Base-by-base conservation (phyloP, 1,139 yeast species). In the Scheffersomyces parashehatae region DNA sequence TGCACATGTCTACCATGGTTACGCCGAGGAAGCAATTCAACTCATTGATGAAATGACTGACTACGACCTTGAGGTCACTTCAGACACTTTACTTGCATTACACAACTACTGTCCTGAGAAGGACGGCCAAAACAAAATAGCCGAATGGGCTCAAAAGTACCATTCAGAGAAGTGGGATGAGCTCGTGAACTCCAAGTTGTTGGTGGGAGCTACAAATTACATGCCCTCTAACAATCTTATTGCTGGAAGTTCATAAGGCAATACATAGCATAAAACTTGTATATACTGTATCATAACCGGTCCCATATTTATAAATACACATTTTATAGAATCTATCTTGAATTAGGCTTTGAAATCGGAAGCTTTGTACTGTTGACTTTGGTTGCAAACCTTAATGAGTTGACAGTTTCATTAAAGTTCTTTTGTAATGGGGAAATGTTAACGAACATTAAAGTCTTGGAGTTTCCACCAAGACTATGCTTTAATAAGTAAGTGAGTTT, bases 401-500 rank as follows among this genome's bases (percentile, higher is more conserved):
- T 88, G 24, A 91, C 56, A 0, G 96, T 85, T 59, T 93, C 99
- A 51, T 75, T 80, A 40, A 83, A 74, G 60, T 88, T 88, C 26
- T 67, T 67, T 16, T 62, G 64, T 39, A 78, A 65, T 4, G 97
- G 91, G 2, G 97, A 87, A 5, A 91, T 76, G 55, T 90, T 91
- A 11, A 90, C 97, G 73, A 93, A 86, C 97, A 93, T 90, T 46
- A 93, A 70, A 0, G 97, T 90, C 61, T 91, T 93, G 1, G 97
- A 88, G 45, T 81, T 78, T 0, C 97, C 97, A 2, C 88, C 83
- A 35, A 93, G 70, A 36, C 97, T 89, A 58, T 88, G 82, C 56
- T 90, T 95, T 48, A 93, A 70, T 13, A 91, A 68, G 58, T 88
- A 88, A 0, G 99, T 93, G 54, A 93, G 70, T 62, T 79, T 78